Evolutionary conservation across 1,284 basidiomycete species (phyloP), one percentile per base, ranked within the genome.

Genomic region (Prillingera fragicola): DNA sequence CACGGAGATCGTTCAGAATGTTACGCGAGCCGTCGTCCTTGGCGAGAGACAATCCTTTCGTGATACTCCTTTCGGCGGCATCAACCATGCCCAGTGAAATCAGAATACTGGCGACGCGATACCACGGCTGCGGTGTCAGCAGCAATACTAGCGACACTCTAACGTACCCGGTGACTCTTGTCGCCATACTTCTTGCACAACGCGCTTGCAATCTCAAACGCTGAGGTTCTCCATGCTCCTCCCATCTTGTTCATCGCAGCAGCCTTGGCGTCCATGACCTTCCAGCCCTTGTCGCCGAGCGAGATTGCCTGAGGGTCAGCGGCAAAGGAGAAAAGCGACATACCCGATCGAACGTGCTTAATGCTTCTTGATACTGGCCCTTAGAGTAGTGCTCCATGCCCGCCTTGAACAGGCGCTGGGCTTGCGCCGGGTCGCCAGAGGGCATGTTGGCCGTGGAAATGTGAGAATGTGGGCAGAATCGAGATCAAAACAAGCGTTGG

Each of bases 231-330:
- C 53, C 56, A 56, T 5, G 39, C 52, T 9, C 44, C 45, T 5
- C 48, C 48, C 17, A 60, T 34, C 38, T 53, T 50, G 38, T 37
- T 47, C 52, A 62, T 55, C 5, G 54, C 44, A 2, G 57, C 56
- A 0, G 57, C 56, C 44, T 60, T 59, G 33, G 41, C 51, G 38
- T 64, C 62, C 21, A 57, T 34, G 4, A 55, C 33, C 21, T 51
- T 48, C 14, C 48, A 40, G 25, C 41, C 48, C 22, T 42, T 52
- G 22, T 55, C 49, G 8, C 55, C 55, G 18, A 65, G 54, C 12
- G 50, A 43, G 36, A 63, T 47, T 0, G 60, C 58, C 62, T 63
- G 35, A 24, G 2, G 12, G 15, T 29, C 14, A 25, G 8, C 13
- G 12, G 23, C 17, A 4, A 7, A 35, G 36, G 24, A 41, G 36